Base-by-base conservation (phyloP, 2,329 filamentous ascomycete species). In the Trichoderma sp. region DNA sequence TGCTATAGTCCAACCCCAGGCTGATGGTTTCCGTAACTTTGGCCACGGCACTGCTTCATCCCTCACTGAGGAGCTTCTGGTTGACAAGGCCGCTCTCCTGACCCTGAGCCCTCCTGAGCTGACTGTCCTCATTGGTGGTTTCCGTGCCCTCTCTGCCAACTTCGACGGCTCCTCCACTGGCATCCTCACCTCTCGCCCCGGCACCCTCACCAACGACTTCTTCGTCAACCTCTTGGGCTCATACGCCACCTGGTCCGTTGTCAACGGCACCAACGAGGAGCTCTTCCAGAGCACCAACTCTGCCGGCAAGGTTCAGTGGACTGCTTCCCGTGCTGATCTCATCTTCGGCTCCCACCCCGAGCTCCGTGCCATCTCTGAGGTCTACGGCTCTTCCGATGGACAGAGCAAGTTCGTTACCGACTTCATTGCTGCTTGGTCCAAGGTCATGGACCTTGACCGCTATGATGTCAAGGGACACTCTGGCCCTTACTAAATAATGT, bases 11-110 rank as follows among this genome's bases (percentile, higher is more conserved):
- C 87, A 93, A 83, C 91, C 92, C 3, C 75, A 83, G 36, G 86
- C 86, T 17, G 92, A 94, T 73, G 91, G 90, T 8, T 94, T 94
- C 91, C 91, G 92, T 78, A 94, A 92, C 87, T 94, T 92, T 78
- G 92, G 91, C 77, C 84, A 87, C 74, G 87, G 87, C 4, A 90
- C 85, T 4, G 71, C 81, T 2, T 89, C 90, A 58, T 90, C 89
- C 23, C 85, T 84, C 74, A 87, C 88, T 6, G 92, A 94, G 82
- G 87, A 92, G 76, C 86, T 88, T 79, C 86, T 94, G 23, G 85
- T 94, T 64, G 92, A 94, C 86, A 86, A 85, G 74, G 92, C 92
- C 1, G 85, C 92, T 74, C 88, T 92, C 17, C 87, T 94, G 23
- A 91, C 86, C 4, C 88, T 94, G 12, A 87, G 90, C 20, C 86